Conservation (phyloP, 2,329 filamentous ascomycete genomes). For the Sporothrix variecibatus region DNA sequence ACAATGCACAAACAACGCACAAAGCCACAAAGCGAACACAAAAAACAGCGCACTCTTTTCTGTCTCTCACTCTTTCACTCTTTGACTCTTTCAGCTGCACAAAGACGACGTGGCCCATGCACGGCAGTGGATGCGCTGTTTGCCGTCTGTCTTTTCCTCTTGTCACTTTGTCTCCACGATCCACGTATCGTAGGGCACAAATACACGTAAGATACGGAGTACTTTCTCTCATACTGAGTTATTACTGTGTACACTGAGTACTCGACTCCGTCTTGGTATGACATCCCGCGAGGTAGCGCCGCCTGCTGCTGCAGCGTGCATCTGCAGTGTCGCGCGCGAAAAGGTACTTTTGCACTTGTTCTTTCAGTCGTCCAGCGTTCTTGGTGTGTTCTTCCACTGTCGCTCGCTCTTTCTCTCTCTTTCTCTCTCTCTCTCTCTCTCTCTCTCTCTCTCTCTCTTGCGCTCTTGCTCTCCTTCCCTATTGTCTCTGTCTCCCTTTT, state of each 20-base stretch:
- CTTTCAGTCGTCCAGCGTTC: neutral
- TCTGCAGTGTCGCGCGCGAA: neutral
- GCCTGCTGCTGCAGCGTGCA: neutral
- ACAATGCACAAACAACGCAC: neutral
- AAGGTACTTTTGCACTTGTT: neutral
- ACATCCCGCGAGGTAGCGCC: neutral
- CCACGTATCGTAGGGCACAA: neutral
- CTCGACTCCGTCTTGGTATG: too few species aligned
- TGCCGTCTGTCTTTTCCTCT: neutral
- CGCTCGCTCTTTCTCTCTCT: neutral
- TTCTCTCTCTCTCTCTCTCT: neutral
- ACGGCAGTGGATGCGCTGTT: conserved; percentile 5
- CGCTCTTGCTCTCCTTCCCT: neutral
- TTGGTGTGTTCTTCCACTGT: neutral
- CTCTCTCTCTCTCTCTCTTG: neutral
- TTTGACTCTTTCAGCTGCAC: neutral
- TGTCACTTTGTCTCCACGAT: neutral
- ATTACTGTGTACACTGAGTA: too few species aligned
- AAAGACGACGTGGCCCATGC: conserved; percentile 11
- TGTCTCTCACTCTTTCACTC: neutral
- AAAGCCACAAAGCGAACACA: neutral
- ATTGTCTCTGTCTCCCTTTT: neutral
- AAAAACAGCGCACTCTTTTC: neutral
- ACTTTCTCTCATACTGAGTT: too few species aligned
- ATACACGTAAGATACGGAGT: neutral